These are phyloP conservation scores for Colletotrichum nymphaeae DNA, from an alignment of 2,329 filamentous ascomycete species.

Conservation along the genomic window DNA sequence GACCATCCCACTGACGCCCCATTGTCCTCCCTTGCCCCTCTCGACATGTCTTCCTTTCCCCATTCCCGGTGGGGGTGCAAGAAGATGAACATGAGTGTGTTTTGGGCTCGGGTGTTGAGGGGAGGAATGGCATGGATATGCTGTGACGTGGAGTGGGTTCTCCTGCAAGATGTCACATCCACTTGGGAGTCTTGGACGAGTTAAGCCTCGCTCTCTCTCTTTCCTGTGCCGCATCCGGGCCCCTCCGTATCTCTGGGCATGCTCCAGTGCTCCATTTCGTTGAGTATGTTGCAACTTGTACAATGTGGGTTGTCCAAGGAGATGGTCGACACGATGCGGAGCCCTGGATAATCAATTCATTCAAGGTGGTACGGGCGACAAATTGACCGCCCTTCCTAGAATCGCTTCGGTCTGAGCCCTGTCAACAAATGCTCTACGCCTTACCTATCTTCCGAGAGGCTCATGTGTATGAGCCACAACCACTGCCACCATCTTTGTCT, in stretches of 20 bases:
- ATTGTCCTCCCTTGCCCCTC: background rate
- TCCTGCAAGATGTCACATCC: conserved; percentile 1
- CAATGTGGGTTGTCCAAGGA: conserved; percentile 14
- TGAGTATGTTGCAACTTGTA: conserved; percentile 17
- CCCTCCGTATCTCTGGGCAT: conserved; percentile 20
- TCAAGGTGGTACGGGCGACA: conserved; percentile 20
- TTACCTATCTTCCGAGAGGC: background rate
- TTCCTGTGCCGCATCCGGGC: conserved; percentile 2
- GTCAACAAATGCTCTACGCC: conserved; percentile 1
- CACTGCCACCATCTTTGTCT: background rate
- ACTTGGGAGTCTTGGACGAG: conserved; percentile 12
- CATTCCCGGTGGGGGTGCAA: background rate
- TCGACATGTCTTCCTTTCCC: background rate
- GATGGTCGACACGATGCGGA: conserved; percentile 7
- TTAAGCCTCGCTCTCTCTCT: conserved; percentile 23
- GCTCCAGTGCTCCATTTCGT: conserved; percentile 8
- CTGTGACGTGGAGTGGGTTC: conserved; percentile 26
- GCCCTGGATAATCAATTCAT: conserved; percentile 6
- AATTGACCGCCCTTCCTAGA: conserved; percentile 26
- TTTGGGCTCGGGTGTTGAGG: conserved; percentile 13
- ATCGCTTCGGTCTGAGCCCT: background rate
- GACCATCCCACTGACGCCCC: conserved; percentile 17
- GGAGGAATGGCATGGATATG: conserved; percentile 24
- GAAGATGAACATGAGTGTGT: conserved; percentile 10
- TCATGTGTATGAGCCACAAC: background rate